Conservation (phyloP, 2,329 filamentous ascomycete genomes). For the Xylariaceae sp. region DNA sequence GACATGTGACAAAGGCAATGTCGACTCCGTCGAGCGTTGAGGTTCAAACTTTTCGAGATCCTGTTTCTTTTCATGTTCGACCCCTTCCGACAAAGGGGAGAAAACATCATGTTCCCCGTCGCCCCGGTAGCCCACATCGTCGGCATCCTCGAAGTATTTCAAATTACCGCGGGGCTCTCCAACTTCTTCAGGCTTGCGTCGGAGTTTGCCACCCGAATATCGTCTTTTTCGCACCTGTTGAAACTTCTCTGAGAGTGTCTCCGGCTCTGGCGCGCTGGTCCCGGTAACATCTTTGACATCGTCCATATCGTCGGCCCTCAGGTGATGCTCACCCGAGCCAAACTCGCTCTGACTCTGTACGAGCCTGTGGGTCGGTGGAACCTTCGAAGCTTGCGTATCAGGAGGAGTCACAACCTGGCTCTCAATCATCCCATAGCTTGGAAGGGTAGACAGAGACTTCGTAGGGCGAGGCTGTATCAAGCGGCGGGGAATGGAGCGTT, state of each 20-base stretch:
- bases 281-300: conserved; percentile 54
- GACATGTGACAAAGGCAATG: conserved; percentile 29
- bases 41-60: conserved; percentile 7
- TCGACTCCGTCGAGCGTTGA: conserved; percentile 5
- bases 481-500: conserved; percentile 58
- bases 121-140: conserved; percentile 74
- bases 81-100: conserved; percentile 10
- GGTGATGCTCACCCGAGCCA: conserved; percentile 21
- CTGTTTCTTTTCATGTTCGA: conserved; percentile 8
- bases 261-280: conserved; percentile 61
- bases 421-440: not conserved
- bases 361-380: conserved; percentile 22
- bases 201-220: conserved; percentile 82
- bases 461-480: conserved; percentile 41
- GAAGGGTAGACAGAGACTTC: conserved; percentile 34
- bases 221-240: conserved; percentile 58
- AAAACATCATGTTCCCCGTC: conserved; percentile 53
- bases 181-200: conserved; percentile 69
- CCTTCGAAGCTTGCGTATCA: conserved; percentile 2
- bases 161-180: conserved; percentile 67
- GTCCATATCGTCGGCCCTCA: conserved; percentile 31
- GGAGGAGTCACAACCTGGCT: conserved; percentile 6
- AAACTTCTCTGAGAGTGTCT: conserved; percentile 43
- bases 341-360: conserved; percentile 32
- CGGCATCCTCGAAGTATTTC: conserved; percentile 88